Base-by-base conservation (phyloP, 139 green algal genomes). In the Volvox reticuliferus region DNA sequence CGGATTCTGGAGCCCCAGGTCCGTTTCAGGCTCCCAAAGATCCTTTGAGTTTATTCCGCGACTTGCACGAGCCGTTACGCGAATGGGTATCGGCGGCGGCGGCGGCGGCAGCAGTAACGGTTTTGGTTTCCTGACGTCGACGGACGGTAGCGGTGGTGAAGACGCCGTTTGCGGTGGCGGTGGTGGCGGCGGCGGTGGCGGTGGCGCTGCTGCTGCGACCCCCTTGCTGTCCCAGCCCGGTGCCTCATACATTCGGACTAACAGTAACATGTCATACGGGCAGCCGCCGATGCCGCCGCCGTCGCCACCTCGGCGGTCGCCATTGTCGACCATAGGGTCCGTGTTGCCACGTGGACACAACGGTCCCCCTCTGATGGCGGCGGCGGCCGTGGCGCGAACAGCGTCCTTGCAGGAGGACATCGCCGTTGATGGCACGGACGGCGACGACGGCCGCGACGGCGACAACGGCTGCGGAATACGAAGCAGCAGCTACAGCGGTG, bases 291-390 rank as follows among this genome's bases (percentile, higher is more conserved):
- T 19, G 75, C 32, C 30, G 37, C 37, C 21, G 24, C 83, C 33
- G 69, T 36, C 71, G 85, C n/a, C 71, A 79, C 71, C 32, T 20
- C 26, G 71, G 26, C 71, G 71, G 21, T 79, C 75, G 24, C 37
- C 37, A 20, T 65, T 81, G 30, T 12, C 76, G 21, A 75, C 73
- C 21, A 69, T 87, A 12, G 14, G 61, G 30, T n/a, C 81, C 2
- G 81, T 87, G 81, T 55, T 87, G 81, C 81, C 81, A 20, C 81
- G 55, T 30, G 61, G 30, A 20, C 81, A 87, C n/a, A 26, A 76
- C 28, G 76, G 81, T n/a, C 17, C 16, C 30, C 30, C 76, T 50
- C 61, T 87, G n/a, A 1, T 75, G 80, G 80, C 44, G 80, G 80
- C 55, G 28, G 50, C 61, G 80, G 61, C n/a, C n/a, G 61, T 24